phyloP scores from a whole-genome alignment of 164 flowering plant genomes.

The Akebia trifoliata region DNA sequence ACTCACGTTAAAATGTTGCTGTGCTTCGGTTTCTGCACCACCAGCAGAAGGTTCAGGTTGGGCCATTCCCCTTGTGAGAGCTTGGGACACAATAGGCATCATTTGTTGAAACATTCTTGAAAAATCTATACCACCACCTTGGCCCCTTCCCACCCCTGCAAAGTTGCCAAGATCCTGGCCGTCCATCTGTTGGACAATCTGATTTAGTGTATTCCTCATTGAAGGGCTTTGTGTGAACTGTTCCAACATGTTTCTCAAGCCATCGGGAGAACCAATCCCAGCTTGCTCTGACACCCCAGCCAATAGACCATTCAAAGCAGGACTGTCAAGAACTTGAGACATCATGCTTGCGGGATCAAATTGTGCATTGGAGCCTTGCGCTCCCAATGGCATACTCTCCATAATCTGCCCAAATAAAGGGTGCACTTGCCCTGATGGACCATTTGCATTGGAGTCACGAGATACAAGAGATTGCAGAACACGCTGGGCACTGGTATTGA shows the following conservation, averaged over 20 bases:
- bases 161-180: slow-evolving; percentile 54
- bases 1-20: slow-evolving; percentile 17
- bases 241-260: slow-evolving; percentile 66
- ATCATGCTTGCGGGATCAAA: slow-evolving; percentile 48
- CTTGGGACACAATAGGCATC: slow-evolving; percentile 94
- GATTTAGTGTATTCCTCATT: slow-evolving; percentile 67
- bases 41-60: slow-evolving; percentile 19
- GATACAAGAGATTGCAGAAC: slow-evolving; percentile 55
- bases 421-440: slow-evolving; percentile 16
- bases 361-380: slow-evolving; percentile 34
- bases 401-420: slow-evolving; percentile 20
- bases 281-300: slow-evolving; percentile 80
- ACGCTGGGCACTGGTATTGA: slow-evolving; percentile 34
- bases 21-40: slow-evolving; percentile 20
- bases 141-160: slow-evolving; percentile 52
- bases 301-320: slow-evolving; percentile 60
- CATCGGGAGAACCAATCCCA: slow-evolving; percentile 74
- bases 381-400: slow-evolving; percentile 16
- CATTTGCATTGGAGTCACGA: slow-evolving; percentile 24
- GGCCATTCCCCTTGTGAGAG: slow-evolving; percentile 44
- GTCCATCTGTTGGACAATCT: slow-evolving; percentile 73
- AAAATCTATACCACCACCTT: slow-evolving; percentile 71
- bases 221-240: slow-evolving; percentile 77
- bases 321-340: slow-evolving; percentile 69
- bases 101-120: slow-evolving; percentile 86